Base-by-base conservation (phyloP, 2,329 filamentous ascomycete genomes). In the Ophiosphaerella narmari region DNA sequence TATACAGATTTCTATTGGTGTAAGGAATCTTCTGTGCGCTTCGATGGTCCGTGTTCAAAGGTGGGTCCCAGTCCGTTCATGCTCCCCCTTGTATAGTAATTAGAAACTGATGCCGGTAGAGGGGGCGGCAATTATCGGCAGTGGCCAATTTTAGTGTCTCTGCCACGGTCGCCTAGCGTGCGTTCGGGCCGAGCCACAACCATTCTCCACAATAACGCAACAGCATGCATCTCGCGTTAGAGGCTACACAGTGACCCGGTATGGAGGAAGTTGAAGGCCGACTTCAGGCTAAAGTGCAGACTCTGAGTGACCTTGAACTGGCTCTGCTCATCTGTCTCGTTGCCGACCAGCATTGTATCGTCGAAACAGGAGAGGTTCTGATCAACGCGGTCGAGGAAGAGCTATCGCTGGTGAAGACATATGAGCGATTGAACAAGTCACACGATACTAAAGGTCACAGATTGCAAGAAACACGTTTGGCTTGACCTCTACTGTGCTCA, bases 221-320 rank as follows among this genome's bases (percentile, higher is more conserved):
- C 7, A 11, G 11, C 11, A 29, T 29, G 26, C 26, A 29, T 29
- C 7, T 29, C 26, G 26, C 2, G 26, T 11, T 29, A 29, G 26
- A 29, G 26, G 11, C 7, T 29, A 29, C 21, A 4, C 23, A 23
- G 37, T 16, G 14, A 42, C 21, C n/a, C 9, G 11, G 9, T 16
- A 55, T 52, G 36, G 48, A 39, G 18, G 43, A 39, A 24, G 14
- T 11, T 11, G 36, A 39, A 11, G 57, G 55, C 11, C 54, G 33
- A 16, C 43, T 70, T 34, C 59, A 87, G 54, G 79, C 83, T 56
- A 88, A 87, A 72, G 83, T 95, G 62, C 88, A 92, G 67, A 82
- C 85, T 60, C 80, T 97, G 56, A 89, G 87, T 66, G 92, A 97
- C 76, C 81, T 97, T 35, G 92, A 97, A 75, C 84, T 97, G 52